Base-by-base conservation (phyloP, 768 basidiomycete species). In the Tricholomella constricta region DNA sequence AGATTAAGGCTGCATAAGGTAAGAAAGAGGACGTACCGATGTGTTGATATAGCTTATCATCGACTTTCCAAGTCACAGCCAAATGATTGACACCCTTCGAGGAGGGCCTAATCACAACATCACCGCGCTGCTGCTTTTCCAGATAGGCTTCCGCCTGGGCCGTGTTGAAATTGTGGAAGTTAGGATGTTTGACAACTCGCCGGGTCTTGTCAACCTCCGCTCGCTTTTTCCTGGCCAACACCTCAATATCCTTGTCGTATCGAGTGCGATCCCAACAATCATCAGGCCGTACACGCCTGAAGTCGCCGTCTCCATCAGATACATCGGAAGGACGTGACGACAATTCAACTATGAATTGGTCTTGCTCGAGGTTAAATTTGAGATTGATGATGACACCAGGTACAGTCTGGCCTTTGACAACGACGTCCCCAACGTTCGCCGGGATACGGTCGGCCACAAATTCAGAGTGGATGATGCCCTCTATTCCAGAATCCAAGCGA, bases 41-140 rank as follows among this genome's bases (percentile, higher is more conserved):
- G 65, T 99, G 97, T 65, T 98, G 97, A 69, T 91, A 98, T 23
- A 99, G 74, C 54, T 87, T 91, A 52, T 97, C 89, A 57, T 95
- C 96, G 2, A 99, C 94, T 72, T 98, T 99, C 97, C 97, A 99
- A 0, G 97, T 99, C 9, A 99, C 89, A 38, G 96, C 96, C 32
- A 99, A 78, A 72, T 98, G 97, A 62, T 97, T 83, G 32, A 79
- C 73, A 12, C 96, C 96, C 69, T 95, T 94, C 4, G 96, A 98
- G 15, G 94, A 96, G 0, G 97, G 97, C 40, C 97, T 79, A 58
- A 99, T 94, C 36, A 98, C 91, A 35, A 96, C 95, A 68, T 98
- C 97, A 9, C 97, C 97, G 17, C 92, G 84, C 61, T 94, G 93
- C 66, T 93, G 91, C 60, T 86, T 86, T 59, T 92, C 89, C 55